Evolutionary conservation across 208 protist species (phyloP).

Genomic region (Vickermania spadyakhi): DNA sequence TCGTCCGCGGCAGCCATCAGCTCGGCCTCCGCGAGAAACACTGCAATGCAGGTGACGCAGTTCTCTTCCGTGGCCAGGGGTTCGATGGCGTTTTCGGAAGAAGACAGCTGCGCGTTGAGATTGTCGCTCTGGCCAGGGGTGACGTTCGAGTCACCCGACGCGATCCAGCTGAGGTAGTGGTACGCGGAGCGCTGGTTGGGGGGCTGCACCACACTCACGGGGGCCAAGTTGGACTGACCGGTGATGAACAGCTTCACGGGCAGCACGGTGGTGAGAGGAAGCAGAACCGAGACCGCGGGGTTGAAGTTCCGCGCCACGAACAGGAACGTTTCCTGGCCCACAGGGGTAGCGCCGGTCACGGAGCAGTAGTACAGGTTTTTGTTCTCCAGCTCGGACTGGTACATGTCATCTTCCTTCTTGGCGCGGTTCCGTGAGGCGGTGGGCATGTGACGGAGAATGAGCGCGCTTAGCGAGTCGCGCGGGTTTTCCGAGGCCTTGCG

Average conservation of each 20-base stretch:
- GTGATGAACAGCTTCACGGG: background rate
- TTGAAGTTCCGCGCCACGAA: background rate
- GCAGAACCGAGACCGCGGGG: background rate
- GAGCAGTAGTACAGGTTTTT: conserved; percentile 3
- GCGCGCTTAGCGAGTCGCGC: background rate
- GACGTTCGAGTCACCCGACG: background rate
- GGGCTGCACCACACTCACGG: background rate
- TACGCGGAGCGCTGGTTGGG: background rate
- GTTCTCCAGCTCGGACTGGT: conserved; percentile 7
- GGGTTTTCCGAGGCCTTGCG: background rate
- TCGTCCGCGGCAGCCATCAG: background rate
- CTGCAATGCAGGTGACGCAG: conserved; percentile 3
- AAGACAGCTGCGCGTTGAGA: background rate
- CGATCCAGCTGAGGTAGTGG: background rate
- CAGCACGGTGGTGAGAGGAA: background rate
- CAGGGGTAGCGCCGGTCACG: background rate
- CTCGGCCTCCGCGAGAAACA: conserved; percentile 1
- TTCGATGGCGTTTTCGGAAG: conserved; percentile 4
- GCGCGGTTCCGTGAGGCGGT: background rate
- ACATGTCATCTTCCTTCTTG: conserved; percentile 1
- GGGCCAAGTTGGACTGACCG: background rate
- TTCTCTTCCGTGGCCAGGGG: conserved; percentile 4
- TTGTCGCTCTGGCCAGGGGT: background rate
- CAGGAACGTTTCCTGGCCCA: background rate
- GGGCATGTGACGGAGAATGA: background rate